Percentiles rank a stretch among this genome's conserved stretches.
phyloP scores from a whole-genome alignment of 106 monocot genomes.

The Posidonia australis region DNA sequence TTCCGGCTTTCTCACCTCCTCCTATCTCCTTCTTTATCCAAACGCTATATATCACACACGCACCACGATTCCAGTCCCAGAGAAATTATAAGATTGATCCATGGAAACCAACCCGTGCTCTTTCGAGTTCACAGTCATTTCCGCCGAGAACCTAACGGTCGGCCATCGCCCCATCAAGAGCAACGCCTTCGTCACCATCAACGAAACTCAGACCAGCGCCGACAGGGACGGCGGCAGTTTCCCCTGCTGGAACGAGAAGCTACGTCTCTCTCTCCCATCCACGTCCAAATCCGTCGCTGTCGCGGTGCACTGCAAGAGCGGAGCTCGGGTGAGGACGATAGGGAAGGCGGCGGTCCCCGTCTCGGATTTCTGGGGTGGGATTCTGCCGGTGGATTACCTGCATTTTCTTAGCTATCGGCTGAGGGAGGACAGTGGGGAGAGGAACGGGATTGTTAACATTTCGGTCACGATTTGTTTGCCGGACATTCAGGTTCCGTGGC shows the following conservation, averaged over 20 bases:
- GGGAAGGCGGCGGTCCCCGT: slow-evolving; percentile 2
- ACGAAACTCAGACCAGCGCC: background rate
- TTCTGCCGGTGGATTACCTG: slow-evolving; percentile 4
- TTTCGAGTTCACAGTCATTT: slow-evolving; percentile 4
- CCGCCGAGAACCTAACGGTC: slow-evolving; percentile 5
- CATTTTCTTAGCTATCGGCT: slow-evolving; percentile 11
- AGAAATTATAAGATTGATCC: no score
- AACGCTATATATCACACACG: no score
- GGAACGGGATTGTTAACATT: slow-evolving; percentile 12
- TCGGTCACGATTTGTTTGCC: background rate
- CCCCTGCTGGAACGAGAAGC: slow-evolving; percentile 4
- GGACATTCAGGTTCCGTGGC: background rate
- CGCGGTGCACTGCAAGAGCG: slow-evolving; percentile 5
- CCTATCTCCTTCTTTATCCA: no score
- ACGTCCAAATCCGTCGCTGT: slow-evolving; percentile 1
- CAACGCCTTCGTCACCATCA: slow-evolving; percentile 6
- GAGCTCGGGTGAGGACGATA: background rate
- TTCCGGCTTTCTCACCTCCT: no score
- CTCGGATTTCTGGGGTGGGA: slow-evolving; percentile 4
- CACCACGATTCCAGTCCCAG: no score
- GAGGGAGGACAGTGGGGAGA: background rate
- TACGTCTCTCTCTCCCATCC: background rate
- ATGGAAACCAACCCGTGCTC: background rate
- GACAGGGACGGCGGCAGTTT: slow-evolving; percentile 1
- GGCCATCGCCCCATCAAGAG: slow-evolving; percentile 1